Base-by-base conservation (phyloP, 2,329 filamentous ascomycete species). In the Beauveria asiatica region DNA sequence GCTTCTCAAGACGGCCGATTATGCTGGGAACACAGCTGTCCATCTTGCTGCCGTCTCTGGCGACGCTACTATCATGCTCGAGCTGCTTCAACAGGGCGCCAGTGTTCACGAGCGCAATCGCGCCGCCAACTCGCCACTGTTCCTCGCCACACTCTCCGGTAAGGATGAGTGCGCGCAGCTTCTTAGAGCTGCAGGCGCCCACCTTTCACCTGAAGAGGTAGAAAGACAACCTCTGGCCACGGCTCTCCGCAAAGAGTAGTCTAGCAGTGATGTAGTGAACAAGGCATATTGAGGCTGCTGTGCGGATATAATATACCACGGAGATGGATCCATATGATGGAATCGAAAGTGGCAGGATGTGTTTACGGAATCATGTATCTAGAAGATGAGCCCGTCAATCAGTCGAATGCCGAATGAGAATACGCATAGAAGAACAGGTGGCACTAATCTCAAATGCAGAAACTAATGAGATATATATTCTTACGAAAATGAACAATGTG, bases 1-100 rank as follows among this genome's bases (percentile, higher is more conserved):
- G 74, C 78, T 94, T 21, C 79, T 94, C 49, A 89, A 89, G 68
- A 85, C 86, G 64, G 82, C 83, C 33, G 90, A 94, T 74, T 93
- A 93, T 70, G 88, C 88, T 21, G 89, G 90, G 51, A 94, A 93
- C 74, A 93, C 90, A 27, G 80, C 79, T 4, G 73, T 83, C 42
- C 83, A 85, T 67, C 77, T 85, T 2, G 83, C 82, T 1, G 80
- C 82, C 33, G 78, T 84, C 5, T 77, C 79, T 1, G 78, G 82
- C 19, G 76, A 80, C 61, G 72, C 75, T 1, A 76, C 76, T n/a
- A 78, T 88, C 33, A 73, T 88, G 66, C 74, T 78, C 25, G 81
- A 84, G 67, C 73, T 89, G 51, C 76, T 89, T 13, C 75, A 75
- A 46, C 76, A 79, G 21, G 86, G 86, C 8, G 84, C 83, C n/a